Percentiles rank a stretch among this genome's conserved stretches.
phyloP scores from a whole-genome alignment of 2,329 filamentous ascomycete genomes.

The Colletotrichum sublineola region DNA sequence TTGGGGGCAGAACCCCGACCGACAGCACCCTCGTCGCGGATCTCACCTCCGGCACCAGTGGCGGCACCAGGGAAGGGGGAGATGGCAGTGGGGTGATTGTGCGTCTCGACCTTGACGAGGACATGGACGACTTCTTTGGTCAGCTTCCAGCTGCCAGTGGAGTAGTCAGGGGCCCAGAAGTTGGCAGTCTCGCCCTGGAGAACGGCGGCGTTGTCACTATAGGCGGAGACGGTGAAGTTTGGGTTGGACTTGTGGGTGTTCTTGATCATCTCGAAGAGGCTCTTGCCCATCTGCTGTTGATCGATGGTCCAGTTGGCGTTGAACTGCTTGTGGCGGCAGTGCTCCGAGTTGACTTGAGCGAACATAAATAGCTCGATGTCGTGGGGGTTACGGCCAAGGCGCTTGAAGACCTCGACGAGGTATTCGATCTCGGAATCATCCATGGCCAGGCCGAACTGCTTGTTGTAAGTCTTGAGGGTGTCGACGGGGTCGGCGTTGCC shows the following conservation, averaged over 20 bases:
- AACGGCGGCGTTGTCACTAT: conserved; percentile 98
- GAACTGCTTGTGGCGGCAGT: conserved; percentile 89
- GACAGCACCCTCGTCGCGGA: conserved; percentile 94
- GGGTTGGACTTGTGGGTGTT: conserved; percentile 91
- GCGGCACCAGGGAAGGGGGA: conserved; percentile 93
- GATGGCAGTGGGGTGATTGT: conserved; percentile 97
- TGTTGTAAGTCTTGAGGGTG: conserved; percentile 86
- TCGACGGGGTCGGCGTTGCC: conserved; percentile 74
- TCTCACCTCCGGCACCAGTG: conserved; percentile 95
- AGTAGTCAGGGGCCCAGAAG: conserved; percentile 88
- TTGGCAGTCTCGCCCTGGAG: conserved; percentile 78
- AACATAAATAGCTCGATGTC: conserved; percentile 99
- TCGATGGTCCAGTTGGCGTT: conserved; percentile 98
- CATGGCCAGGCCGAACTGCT: conserved; percentile 84
- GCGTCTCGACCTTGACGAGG: conserved; percentile 95
- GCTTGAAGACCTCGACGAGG: conserved; percentile 74
- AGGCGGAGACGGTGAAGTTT: conserved; percentile 90
- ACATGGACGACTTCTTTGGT: conserved; percentile 90
- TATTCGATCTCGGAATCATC: conserved; percentile 94
- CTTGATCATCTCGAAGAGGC: conserved; percentile 94
- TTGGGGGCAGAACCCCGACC: conserved; percentile 94
- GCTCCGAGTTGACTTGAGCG: conserved; percentile 98
- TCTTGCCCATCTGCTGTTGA: conserved; percentile 81
- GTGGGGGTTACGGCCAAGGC: conserved; percentile 73
- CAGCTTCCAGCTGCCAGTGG: conserved; percentile 88